Percentiles rank a stretch among this genome's conserved stretches.
phyloP scores from a whole-genome alignment of 108 stramenopile species.

The Cyclotella sp. region DNA sequence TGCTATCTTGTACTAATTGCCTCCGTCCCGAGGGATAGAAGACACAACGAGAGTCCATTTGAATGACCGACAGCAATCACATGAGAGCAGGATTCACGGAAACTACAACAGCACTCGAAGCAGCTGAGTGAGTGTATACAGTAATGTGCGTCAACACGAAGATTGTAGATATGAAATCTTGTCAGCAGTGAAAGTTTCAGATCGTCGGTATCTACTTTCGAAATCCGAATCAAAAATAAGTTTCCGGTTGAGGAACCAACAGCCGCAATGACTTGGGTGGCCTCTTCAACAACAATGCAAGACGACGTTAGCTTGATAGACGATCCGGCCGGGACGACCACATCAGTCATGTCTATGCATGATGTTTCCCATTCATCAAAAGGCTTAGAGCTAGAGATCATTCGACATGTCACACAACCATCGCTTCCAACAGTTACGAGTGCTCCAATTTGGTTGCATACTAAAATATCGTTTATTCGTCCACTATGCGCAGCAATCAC shows the following conservation, averaged over 20 bases:
- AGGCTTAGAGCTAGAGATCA: slow-evolving; percentile 2
- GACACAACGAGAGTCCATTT: slow-evolving; percentile 4
- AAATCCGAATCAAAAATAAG: slow-evolving; percentile 6
- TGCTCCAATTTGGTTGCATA: slow-evolving; percentile 24
- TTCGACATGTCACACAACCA: slow-evolving; percentile 27
- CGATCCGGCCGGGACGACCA: neutral
- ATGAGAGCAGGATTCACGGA: neutral
- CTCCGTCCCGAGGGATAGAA: too few relatives aligned
- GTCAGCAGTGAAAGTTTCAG: neutral
- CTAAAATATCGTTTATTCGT: slow-evolving; percentile 50
- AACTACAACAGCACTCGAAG: neutral
- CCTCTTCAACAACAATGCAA: slow-evolving; percentile 12
- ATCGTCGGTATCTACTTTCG: neutral
- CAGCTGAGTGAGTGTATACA: neutral
- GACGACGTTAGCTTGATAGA: slow-evolving; percentile 8
- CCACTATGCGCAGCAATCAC: slow-evolving; percentile 42
- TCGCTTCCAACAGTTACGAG: slow-evolving; percentile 58
- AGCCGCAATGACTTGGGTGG: neutral
- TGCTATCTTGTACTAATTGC: neutral
- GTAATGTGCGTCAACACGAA: neutral
- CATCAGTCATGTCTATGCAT: slow-evolving; percentile 1
- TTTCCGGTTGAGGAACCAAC: slow-evolving; percentile 19
- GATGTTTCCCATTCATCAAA: slow-evolving; percentile 13
- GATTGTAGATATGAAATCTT: neutral
- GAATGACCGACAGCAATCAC: neutral